Evolutionary conservation across 2,329 filamentous ascomycete genomes (phyloP).

Genomic region (Stemphylium beticola): DNA sequence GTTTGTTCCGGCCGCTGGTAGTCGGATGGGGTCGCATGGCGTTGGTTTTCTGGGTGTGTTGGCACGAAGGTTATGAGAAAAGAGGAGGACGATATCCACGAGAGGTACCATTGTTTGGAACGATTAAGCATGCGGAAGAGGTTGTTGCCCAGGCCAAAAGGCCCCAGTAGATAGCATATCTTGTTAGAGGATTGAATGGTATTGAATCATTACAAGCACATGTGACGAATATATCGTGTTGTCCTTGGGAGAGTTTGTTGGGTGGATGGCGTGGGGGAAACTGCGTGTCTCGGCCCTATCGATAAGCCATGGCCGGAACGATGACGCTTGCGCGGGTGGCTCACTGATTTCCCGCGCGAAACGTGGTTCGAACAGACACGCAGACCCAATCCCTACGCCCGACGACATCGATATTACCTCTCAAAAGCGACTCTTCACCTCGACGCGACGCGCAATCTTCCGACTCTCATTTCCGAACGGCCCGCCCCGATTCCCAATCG

Average conservation of each 20-base stretch:
- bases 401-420: background rate
- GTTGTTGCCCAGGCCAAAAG: slow-evolving; percentile 5
- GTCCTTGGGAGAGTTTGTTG: background rate
- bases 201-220: background rate
- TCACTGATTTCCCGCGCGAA: slow-evolving; percentile 19
- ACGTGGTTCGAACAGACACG: slow-evolving; percentile 22
- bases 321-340: slow-evolving; percentile 19
- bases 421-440: background rate
- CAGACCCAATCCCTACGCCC: slow-evolving; percentile 5
- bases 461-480: background rate
- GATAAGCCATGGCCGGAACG: slow-evolving; percentile 15
- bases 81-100: slow-evolving; percentile 28
- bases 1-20: slow-evolving; percentile 19
- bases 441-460: slow-evolving; percentile 2
- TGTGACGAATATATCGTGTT: background rate
- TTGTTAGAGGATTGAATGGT: slow-evolving; percentile 14
- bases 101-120: slow-evolving; percentile 23
- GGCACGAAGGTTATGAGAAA: slow-evolving; percentile 14
- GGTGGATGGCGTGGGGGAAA: background rate
- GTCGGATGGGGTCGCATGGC: slow-evolving; percentile 16
- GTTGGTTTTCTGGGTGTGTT: slow-evolving; percentile 20
- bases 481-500: background rate
- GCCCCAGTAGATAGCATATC: slow-evolving; percentile 28
- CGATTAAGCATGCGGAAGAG: slow-evolving; percentile 15
- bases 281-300: slow-evolving; percentile 11